phyloP scores from a whole-genome alignment of 2,329 filamentous ascomycete species.

The Paraphaeosphaeria minitans region DNA sequence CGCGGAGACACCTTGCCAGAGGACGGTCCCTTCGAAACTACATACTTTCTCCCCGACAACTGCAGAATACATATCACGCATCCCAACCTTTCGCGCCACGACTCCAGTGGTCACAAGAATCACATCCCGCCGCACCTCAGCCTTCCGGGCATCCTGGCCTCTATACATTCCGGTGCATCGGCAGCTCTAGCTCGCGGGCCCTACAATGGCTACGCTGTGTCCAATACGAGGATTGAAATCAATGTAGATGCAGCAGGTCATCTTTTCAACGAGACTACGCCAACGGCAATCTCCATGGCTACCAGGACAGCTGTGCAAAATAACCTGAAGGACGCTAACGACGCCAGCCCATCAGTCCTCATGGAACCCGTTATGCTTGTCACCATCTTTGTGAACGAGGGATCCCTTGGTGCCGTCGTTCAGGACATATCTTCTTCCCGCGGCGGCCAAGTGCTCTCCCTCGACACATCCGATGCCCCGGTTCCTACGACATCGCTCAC shows the following conservation, averaged over 20 bases:
- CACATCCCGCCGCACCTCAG: conserved; percentile 61
- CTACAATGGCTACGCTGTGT: conserved; percentile 77
- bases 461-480: conserved; percentile 51
- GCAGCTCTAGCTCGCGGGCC: conserved; percentile 87
- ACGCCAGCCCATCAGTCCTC: conserved; percentile 63
- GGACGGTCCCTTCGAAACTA: conserved; percentile 36
- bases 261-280: conserved; percentile 69
- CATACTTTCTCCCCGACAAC: conserved; percentile 58
- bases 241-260: conserved; percentile 69
- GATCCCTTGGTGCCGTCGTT: conserved; percentile 78
- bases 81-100: conserved; percentile 53
- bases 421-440: conserved; percentile 78
- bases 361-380: conserved; percentile 95
- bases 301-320: conserved; percentile 66
- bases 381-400: conserved; percentile 83
- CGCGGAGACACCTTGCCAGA: conserved; percentile 34
- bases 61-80: conserved; percentile 69
- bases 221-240: conserved; percentile 74
- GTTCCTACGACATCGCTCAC: conserved; percentile 13
- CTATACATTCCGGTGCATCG: conserved; percentile 77
- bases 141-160: conserved; percentile 54
- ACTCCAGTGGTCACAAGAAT: conserved; percentile 46
- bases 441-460: conserved; percentile 74
- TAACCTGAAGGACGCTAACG: conserved; percentile 68
- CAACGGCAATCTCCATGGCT: conserved; percentile 70